Percentiles rank a stretch among this genome's conserved stretches.
Conservation (phyloP, 2,329 filamentous ascomycete species). For the Cordyceps cateniannulata region DNA sequence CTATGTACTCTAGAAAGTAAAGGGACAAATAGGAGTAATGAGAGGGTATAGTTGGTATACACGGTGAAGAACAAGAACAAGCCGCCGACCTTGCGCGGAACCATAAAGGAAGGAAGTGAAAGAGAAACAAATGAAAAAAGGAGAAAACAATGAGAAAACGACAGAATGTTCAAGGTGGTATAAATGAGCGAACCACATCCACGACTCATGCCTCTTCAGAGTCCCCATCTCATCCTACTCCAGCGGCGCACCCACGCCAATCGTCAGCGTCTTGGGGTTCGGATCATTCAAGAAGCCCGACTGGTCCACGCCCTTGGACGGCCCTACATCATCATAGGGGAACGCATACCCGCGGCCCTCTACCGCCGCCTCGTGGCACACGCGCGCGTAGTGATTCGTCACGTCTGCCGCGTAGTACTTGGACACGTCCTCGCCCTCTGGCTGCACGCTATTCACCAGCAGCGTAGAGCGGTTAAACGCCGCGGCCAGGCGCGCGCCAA, state of each 20-base stretch:
- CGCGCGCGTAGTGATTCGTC: slow-evolving; percentile 62
- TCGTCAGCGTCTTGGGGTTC: slow-evolving; percentile 47
- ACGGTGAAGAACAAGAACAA: neutral
- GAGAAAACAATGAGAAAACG: neutral
- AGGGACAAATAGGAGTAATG: neutral
- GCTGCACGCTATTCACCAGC: slow-evolving; percentile 44
- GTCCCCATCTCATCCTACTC: too few relatives aligned
- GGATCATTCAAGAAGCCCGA: slow-evolving; percentile 55
- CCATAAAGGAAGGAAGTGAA: neutral
- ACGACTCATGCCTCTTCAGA: too few relatives aligned
- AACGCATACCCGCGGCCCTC: slow-evolving; percentile 62
- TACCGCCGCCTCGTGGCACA: slow-evolving; percentile 54
- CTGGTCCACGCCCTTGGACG: slow-evolving; percentile 49
- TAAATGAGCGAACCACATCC: neutral
- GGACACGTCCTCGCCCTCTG: slow-evolving; percentile 40
- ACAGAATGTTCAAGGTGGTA: neutral
- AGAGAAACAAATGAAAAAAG: neutral
- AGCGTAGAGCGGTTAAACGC: slow-evolving; percentile 71
- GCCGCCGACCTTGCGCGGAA: neutral
- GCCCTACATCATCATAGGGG: slow-evolving; percentile 63
- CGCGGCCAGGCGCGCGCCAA: slow-evolving; percentile 68
- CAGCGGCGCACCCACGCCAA: slow-evolving; percentile 44
- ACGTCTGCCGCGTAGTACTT: slow-evolving; percentile 47
- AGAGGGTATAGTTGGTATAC: neutral
- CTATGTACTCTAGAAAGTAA: neutral